phyloP scores from a whole-genome alignment of 106 monocot species.

The Dioscorea alata region DNA sequence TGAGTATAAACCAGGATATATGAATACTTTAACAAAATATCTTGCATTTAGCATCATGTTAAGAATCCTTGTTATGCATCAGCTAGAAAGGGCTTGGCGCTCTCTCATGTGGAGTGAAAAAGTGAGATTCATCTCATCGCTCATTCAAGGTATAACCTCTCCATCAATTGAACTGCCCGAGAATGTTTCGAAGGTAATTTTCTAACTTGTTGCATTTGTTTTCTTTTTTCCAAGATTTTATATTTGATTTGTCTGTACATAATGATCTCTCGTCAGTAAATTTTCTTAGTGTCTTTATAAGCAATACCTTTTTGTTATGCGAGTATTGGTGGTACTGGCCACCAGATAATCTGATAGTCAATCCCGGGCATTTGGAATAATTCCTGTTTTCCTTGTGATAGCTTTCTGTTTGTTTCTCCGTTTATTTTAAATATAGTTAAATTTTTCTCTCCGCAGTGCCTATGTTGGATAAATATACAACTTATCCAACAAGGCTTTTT shows the following conservation, averaged over 20 bases:
- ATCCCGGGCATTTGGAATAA: too few relatives aligned
- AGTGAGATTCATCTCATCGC: constrained; percentile 37
- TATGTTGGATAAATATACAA: too few relatives aligned
- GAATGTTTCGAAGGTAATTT: constrained; percentile 29
- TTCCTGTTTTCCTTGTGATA: too few relatives aligned
- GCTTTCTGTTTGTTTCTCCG: too few relatives aligned
- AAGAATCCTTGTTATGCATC: constrained; percentile 12
- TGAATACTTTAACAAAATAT: not conserved
- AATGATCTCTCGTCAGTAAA: not conserved
- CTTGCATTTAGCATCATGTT: not conserved
- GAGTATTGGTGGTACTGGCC: too few relatives aligned
- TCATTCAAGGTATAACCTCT: constrained; percentile 74
- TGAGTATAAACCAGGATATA: constrained; percentile 4
- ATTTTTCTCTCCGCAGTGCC: too few relatives aligned
- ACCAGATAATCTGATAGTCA: too few relatives aligned
- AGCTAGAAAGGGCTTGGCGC: constrained; percentile 91
- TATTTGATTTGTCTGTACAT: not conserved
- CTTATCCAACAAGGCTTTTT: too few relatives aligned
- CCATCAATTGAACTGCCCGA: constrained; percentile 15
- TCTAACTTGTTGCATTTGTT: not conserved
- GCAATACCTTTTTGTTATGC: too few relatives aligned
- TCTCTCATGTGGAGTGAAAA: constrained; percentile 77
- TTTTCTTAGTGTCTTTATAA: not conserved
- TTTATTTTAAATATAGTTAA: too few relatives aligned
- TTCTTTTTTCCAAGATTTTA: not conserved